Conservation (phyloP, 1,139 yeast genomes). For the Trichomonascaceae sp. region DNA sequence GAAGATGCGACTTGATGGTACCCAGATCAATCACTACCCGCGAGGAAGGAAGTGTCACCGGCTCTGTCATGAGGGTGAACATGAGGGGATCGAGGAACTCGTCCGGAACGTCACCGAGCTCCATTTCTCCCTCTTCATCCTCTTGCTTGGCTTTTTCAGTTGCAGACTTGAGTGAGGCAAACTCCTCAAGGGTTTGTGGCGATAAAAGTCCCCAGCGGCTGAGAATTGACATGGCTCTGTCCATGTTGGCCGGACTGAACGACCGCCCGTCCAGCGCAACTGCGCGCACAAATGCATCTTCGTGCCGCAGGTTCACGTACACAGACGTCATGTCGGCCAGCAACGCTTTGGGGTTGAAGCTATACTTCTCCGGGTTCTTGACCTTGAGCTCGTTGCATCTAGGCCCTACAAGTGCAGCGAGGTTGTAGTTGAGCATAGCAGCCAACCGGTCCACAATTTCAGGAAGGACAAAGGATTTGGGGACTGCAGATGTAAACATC, state of each 20-base stretch:
- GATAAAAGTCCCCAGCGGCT: slow-evolving; percentile 40
- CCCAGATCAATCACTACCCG: slow-evolving; percentile 75
- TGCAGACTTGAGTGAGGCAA: slow-evolving; percentile 43
- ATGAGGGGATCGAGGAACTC: slow-evolving; percentile 93
- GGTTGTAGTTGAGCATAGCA: slow-evolving; percentile 86
- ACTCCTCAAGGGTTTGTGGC: slow-evolving; percentile 37
- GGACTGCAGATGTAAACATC: slow-evolving; percentile 75
- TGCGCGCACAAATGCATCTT: slow-evolving; percentile 57
- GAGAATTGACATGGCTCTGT: slow-evolving; percentile 58
- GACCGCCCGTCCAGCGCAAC: slow-evolving; percentile 89
- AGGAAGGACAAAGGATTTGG: slow-evolving; percentile 71
- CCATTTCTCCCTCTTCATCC: slow-evolving; percentile 67
- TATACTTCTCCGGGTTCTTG: slow-evolving; percentile 67
- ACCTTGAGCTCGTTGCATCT: slow-evolving; percentile 84
- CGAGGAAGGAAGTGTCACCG: slow-evolving; percentile 82
- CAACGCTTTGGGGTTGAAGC: slow-evolving; percentile 67
- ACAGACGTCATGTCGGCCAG: slow-evolving; percentile 61
- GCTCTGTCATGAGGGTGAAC: slow-evolving; percentile 92
- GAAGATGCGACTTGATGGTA: slow-evolving; percentile 84
- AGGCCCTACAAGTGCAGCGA: slow-evolving; percentile 88
- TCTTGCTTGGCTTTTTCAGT: slow-evolving; percentile 50
- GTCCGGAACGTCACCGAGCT: slow-evolving; percentile 89
- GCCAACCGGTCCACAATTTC: slow-evolving; percentile 92
- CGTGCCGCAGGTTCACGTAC: slow-evolving; percentile 54
- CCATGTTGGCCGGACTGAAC: slow-evolving; percentile 51